Base-by-base conservation (phyloP, 208 protist species). In the Acanthamoeba lenticulata region DNA sequence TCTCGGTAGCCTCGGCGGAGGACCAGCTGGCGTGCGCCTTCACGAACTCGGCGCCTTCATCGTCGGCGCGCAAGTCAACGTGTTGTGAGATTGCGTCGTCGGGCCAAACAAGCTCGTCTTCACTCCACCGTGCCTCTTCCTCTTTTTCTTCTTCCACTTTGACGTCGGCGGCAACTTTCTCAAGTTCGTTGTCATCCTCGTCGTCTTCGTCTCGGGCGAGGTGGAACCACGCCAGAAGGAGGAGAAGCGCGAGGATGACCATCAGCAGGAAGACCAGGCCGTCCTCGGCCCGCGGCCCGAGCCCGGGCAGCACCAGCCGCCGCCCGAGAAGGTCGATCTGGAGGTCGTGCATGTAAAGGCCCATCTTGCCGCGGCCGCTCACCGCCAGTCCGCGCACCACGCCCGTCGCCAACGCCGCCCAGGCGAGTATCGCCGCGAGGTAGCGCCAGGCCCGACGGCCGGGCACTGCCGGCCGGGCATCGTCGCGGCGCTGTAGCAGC, bases 301-400 rank as follows among this genome's bases (percentile, higher is more conserved):
- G 44, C 4, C 77, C 77, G 44, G 77, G 77, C 60, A 69, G 29
- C 19, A 29, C 29, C 6, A 86, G 13, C 44, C 57, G 15, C 42
- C 45, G n/a, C n/a, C 57, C 77, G 29, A 86, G 38, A 44, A 86
- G 13, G 77, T 57, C 24, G 44, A 86, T 4, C 7, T 32, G 44
- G 7, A 86, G 27, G 77, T 86, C 77, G 45, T 38, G 24, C 77
- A 60, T 60, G 77, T 60, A 34, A 44, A 86, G 15, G 42, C 57
- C 77, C 77, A 86, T 86, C n/a, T 86, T 86, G 40, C 77, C 77
- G n/a, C 77, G 77, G 44, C 77, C 77, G 15, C 77, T n/a, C 24
- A 57, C 4, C 77, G 24, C 57, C 44, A 86, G 77, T 27, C n/a
- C 45, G 44, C 77, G 77, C 44, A 38, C 29, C 44, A 86, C 77